Evolutionary conservation across 352 stramenopile species (phyloP), one percentile per base, ranked within the genome.

Genomic region (Plasmopara muralis): DNA sequence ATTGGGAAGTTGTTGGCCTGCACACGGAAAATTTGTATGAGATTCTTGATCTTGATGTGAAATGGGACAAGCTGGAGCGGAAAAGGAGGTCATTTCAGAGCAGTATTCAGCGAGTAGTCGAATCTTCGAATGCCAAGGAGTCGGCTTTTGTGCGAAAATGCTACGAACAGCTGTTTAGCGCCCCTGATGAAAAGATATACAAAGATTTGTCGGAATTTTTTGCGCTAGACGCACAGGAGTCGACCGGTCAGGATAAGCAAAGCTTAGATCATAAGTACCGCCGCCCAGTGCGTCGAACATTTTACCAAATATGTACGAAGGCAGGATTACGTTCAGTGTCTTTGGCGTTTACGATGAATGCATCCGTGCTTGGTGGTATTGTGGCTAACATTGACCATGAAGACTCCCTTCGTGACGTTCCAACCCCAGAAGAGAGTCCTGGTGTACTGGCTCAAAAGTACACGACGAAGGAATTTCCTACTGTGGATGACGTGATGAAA

Each of bases 231-330:
- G 76, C 72, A 2, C 73, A 83, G 38, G 79, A 89, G 43, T 72
- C 68, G 12, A 66, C 48, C 5, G 56, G 67, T 1, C 68, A 81
- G 53, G 77, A 85, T 34, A 75, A 83, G 47, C 50, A 66, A 14
- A 57, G 67, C 4, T 50, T 66, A 34, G 70, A 86, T 28, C 62
- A 72, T 13, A 88, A 87, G 47, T 91, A 85, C 39, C 82, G 82
- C 33, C 79, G 82, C 14, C 84, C 84, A 39, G 77, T 77, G 18
- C 80, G 84, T 9, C 82, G 84, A 41, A 95, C 88, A 47, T 91
- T 90, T 44, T 95, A 95, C 57, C 82, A 95, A 50, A 91, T 95
- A 25, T 93, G 84, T 47, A 89, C 77, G 12, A 95, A 95, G 51
- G 84, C 67, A 42, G 84, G 82, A 18, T 64, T 95, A 16, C 80